These are phyloP conservation scores for Fistulifera pelliculosa DNA, from an alignment of 108 stramenopile species.

Conservation along the genomic window DNA sequence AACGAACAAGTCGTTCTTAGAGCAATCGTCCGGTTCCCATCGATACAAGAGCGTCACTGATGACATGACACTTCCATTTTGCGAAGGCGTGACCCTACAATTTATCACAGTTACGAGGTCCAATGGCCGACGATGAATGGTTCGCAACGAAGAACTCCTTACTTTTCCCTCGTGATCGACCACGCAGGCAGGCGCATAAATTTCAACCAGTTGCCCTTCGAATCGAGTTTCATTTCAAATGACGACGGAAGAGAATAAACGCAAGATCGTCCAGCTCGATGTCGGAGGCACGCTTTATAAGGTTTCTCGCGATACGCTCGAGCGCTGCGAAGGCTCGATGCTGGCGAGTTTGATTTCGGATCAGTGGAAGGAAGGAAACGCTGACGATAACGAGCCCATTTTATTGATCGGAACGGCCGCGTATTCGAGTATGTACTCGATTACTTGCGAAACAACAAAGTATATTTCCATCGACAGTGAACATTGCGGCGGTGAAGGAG, in stretches of 20 bases:
- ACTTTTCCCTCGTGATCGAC: no score
- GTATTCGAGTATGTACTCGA: constrained; percentile 18
- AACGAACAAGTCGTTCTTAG: no score
- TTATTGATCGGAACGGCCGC: constrained; percentile 27
- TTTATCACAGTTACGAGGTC: no score
- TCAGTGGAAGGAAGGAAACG: no score
- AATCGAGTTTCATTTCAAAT: constrained; percentile 4
- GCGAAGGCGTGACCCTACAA: no score
- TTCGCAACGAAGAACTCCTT: no score
- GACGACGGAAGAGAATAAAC: no score
- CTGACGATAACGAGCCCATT: constrained; percentile 6
- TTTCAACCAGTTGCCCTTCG: constrained; percentile 25
- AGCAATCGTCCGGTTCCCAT: no score
- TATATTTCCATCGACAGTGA: not conserved
- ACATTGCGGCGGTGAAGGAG: constrained; percentile 14
- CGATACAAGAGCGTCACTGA: no score
- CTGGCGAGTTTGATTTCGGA: constrained; percentile 6
- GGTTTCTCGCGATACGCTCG: constrained; percentile 19
- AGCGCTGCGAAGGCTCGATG: constrained; percentile 11
- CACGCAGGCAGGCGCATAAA: no score
- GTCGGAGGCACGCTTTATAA: constrained; percentile 24
- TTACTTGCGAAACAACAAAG: constrained; percentile 21
- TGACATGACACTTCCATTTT: no score
- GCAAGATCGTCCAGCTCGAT: constrained; percentile 15
- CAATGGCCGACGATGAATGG: no score